Conservation (phyloP, 164 flowering plant genomes). For the Magnolia sinica region DNA sequence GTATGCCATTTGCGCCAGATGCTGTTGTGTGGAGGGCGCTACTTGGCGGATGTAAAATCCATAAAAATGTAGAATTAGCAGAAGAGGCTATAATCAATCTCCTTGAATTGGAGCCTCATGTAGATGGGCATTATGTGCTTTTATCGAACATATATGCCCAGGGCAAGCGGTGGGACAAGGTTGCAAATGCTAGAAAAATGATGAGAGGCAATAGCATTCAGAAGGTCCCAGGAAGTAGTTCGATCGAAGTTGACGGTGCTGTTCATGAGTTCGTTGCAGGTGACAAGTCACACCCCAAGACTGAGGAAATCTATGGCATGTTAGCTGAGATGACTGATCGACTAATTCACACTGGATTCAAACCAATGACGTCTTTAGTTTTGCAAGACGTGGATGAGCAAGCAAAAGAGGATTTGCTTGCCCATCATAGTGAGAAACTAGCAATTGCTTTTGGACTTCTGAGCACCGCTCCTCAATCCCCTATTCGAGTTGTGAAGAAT, state of each 20-base stretch:
- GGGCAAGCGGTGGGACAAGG: conserved; percentile 31
- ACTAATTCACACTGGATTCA: conserved; percentile 14
- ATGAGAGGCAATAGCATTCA: conserved; percentile 27
- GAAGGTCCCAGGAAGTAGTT: conserved; percentile 37
- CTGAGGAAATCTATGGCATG: conserved; percentile 26
- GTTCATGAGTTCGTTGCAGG: conserved; percentile 34
- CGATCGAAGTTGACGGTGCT: conserved; percentile 27
- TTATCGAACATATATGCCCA: conserved; percentile 33
- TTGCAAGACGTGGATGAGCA: conserved; percentile 27
- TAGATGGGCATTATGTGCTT: conserved; percentile 34
- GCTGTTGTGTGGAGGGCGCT: conserved; percentile 37
- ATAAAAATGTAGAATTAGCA: conserved; percentile 27
- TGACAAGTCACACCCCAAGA: conserved; percentile 29
- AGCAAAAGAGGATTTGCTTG: conserved; percentile 19
- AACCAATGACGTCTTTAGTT: conserved; percentile 19
- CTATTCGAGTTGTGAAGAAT: conserved; percentile 36
- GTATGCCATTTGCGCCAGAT: conserved; percentile 33
- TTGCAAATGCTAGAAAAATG: conserved; percentile 26
- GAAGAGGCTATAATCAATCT: conserved; percentile 31
- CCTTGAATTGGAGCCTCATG: conserved; percentile 30
- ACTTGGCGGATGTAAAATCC: conserved; percentile 31
- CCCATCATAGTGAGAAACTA: conserved; percentile 40
- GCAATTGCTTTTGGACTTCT: conserved; percentile 40
- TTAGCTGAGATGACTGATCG: conserved; percentile 24
- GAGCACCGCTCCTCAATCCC: conserved; percentile 20